phyloP scores from a whole-genome alignment of 441 rosid genomes.

The Theobroma grandiflorum region DNA sequence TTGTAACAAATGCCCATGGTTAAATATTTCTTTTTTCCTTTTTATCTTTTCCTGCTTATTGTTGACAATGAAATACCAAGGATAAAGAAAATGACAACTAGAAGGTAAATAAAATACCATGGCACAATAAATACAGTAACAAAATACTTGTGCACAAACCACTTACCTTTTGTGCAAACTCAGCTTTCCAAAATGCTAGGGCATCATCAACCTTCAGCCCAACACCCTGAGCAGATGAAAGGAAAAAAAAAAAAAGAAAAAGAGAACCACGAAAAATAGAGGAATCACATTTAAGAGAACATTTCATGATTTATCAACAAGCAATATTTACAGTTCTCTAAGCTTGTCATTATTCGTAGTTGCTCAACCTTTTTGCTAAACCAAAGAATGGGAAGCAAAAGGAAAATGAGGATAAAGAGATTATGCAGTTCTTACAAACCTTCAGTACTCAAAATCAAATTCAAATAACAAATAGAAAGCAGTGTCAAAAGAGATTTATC shows the following conservation, averaged over 20 bases:
- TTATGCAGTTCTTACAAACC: too few species aligned
- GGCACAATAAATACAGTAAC: neutral
- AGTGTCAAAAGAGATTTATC: too few species aligned
- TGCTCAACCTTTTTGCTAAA: too few species aligned
- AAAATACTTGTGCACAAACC: neutral
- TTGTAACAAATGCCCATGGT: neutral
- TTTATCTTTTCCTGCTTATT: neutral
- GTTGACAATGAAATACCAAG: neutral
- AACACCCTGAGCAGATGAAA: constrained; percentile 61
- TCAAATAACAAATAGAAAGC: too few species aligned
- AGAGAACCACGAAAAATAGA: constrained; percentile 12
- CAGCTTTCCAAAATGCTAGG: constrained; percentile 92
- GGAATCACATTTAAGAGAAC: neutral
- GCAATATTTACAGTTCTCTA: neutral
- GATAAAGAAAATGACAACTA: neutral
- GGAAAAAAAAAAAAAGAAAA: neutral
- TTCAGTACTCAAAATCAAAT: too few species aligned
- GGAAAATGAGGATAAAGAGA: too few species aligned
- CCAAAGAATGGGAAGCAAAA: too few species aligned
- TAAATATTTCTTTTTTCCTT: neutral
- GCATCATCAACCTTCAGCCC: constrained; percentile 95
- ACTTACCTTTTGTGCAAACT: constrained; percentile 83
- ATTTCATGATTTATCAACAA: constrained; percentile 9
- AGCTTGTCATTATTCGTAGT: too few species aligned
- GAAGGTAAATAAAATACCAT: neutral